Base-by-base conservation (phyloP, 2,329 filamentous ascomycete species). In the Arthrinium phaeospermum region DNA sequence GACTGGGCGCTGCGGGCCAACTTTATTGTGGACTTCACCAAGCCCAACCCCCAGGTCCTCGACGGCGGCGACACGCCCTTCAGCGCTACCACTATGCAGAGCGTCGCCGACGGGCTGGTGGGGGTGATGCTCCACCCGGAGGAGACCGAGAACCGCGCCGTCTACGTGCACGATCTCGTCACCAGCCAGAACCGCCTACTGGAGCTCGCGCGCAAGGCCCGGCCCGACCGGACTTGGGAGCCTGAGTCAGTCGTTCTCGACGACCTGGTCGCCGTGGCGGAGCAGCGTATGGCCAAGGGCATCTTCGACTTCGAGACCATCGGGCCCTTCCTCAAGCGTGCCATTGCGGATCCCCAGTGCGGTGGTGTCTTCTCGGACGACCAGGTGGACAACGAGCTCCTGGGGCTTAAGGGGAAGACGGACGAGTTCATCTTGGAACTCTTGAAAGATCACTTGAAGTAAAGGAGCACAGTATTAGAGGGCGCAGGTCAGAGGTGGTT, bases 91-190 rank as follows among this genome's bases (percentile, higher is more conserved):
- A 88, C 85, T 12, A 79, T 87, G 1, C 75, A 79, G 5, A 81
- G 83, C 22, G 81, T 90, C 44, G 87, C 82, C 2, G 77, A 83
- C 8, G 83, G 87, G 0, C 81, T 88, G 0, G 81, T 85, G 16
- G 81, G 83, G n/a, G 79, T 86, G 1, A 80, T 91, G 1, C 81
- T 78, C 74, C 82, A 77, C 14, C 81, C 84, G 0, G 78, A 82
- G 0, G 79, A 83, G 57, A 88, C 86, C 0, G 83, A 80, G 71
- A 90, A 91, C 75, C 81, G 85, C 68, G 85, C 87, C 75, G 78
- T 91, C 44, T 87, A 85, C 73, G 76, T 90, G 16, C 84, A 86
- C n/a, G 87, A 85, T 2, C 85, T 88, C 71, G 82, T 82, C 22
- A 84, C 84, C 0, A 85, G 83, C 0, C 88, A 90, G 77, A 85